phyloP scores from a whole-genome alignment of 192 early-diverging fungal genomes.

The Chytriomyces confervae region DNA sequence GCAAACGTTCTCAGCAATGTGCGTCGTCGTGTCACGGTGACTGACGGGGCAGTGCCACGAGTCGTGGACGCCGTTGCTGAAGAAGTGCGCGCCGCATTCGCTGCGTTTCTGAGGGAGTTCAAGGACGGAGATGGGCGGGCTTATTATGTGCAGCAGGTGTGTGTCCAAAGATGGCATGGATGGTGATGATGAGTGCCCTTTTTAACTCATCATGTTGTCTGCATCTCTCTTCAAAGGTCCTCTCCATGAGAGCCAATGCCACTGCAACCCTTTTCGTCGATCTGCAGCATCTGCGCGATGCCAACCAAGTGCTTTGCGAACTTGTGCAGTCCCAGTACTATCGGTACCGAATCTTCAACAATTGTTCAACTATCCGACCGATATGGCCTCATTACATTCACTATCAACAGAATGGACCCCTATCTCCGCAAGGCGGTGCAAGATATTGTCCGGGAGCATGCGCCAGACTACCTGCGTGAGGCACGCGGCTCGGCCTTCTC shows the following conservation, averaged over 20 bases:
- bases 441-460: constrained; percentile 73
- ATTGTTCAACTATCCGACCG: not conserved
- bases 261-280: constrained; percentile 14
- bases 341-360: not conserved
- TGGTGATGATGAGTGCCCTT: too few relatives aligned
- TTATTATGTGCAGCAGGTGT: constrained; percentile 5
- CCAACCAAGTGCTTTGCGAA: constrained; percentile 15
- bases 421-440: constrained; percentile 86
- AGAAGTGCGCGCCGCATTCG: constrained; percentile 8
- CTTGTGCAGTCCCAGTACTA: constrained; percentile 16
- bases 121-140: not conserved
- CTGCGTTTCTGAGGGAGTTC: not conserved
- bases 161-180: not conserved
- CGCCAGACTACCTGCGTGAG: constrained; percentile 64
- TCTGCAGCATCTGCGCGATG: constrained; percentile 15
- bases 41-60: constrained; percentile 2
- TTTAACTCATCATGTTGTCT: too few relatives aligned
- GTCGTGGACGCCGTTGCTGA: constrained; percentile 4
- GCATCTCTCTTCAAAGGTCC: too few relatives aligned
- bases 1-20: too few relatives aligned
- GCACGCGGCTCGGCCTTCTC: constrained; percentile 35
- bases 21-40: not conserved
- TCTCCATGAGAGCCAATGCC: not conserved
- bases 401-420: constrained; percentile 68
- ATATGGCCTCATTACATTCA: not conserved